Conservation (phyloP, 2,329 filamentous ascomycete species). For the Fusarium annulatum region DNA sequence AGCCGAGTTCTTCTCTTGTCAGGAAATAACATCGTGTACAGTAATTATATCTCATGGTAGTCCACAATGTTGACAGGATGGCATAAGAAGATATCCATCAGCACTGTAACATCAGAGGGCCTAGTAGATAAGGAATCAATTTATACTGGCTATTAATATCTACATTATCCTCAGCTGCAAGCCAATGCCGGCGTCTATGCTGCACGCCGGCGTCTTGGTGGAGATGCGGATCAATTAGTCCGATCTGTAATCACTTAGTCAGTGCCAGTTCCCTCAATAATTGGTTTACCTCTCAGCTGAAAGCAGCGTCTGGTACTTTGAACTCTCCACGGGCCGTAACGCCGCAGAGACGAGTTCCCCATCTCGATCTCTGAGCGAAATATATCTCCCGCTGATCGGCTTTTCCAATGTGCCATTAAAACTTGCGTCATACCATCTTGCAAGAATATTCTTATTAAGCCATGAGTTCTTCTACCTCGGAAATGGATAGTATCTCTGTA, state of each 20-base stretch:
- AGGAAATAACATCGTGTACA: neutral
- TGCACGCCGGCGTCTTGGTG: constrained; percentile 10
- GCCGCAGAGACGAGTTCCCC: neutral
- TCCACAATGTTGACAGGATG: neutral
- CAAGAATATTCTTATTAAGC: neutral
- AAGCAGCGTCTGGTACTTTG: neutral
- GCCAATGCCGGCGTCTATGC: neutral
- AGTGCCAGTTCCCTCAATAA: neutral
- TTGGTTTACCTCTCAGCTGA: neutral
- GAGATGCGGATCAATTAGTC: neutral
- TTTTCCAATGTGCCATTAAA: neutral
- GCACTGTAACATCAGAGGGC: rapidly evolving
- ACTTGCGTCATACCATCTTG: neutral
- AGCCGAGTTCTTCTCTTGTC: rapidly evolving
- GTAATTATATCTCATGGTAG: neutral
- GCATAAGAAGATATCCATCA: neutral
- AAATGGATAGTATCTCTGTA: neutral
- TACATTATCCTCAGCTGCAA: neutral
- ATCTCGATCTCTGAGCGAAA: neutral
- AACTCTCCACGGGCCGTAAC: neutral
- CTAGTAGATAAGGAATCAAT: neutral
- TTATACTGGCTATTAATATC: rapidly evolving
- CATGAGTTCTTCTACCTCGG: neutral
- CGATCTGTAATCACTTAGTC: constrained; percentile 4
- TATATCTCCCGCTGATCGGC: neutral